A percentile compares a stretch with the other conserved stretches of the same genome.
Evolutionary conservation across 495 filamentous ascomycete genomes (phyloP).

Genomic region (Thermochaetoides thermophila): DNA sequence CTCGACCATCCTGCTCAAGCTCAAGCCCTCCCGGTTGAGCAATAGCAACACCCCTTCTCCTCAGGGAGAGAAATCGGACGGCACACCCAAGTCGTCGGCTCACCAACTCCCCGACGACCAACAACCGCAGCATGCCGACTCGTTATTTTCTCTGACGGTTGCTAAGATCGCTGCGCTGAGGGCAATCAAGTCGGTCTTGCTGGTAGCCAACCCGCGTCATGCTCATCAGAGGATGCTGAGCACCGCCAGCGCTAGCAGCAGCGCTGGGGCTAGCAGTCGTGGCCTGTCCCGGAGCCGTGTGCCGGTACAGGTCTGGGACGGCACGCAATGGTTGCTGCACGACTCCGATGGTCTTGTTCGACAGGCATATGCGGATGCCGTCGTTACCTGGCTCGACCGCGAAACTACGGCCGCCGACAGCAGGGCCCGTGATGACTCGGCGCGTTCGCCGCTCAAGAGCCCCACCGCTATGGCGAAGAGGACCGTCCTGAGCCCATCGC

Average conservation of each 20-base stretch:
- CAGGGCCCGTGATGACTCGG: slow-evolving; percentile 40
- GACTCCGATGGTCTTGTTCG: slow-evolving; percentile 64
- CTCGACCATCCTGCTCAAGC: slow-evolving; percentile 53
- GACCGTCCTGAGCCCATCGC: slow-evolving; percentile 53
- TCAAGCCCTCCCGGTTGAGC: slow-evolving; percentile 49
- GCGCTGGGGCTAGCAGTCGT: slow-evolving; percentile 31
- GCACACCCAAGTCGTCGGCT: slow-evolving; percentile 12
- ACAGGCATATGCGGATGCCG: slow-evolving; percentile 67
- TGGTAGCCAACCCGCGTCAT: slow-evolving; percentile 59
- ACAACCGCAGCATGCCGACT: slow-evolving; percentile 32
- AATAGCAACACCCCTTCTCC: slow-evolving; percentile 25
- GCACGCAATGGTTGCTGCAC: slow-evolving; percentile 74
- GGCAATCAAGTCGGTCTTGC: slow-evolving; percentile 63
- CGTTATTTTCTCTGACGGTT: slow-evolving; percentile 57
- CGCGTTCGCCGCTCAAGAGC: slow-evolving; percentile 22
- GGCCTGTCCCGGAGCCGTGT: slow-evolving; percentile 58
- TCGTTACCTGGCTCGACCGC: slow-evolving; percentile 64
- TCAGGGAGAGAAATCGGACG: slow-evolving; percentile 25
- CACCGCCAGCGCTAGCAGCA: too few relatives aligned
- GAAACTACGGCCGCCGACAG: slow-evolving; percentile 61
- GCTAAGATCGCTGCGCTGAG: slow-evolving; percentile 65
- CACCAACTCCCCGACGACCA: slow-evolving; percentile 21
- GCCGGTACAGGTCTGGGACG: slow-evolving; percentile 71
- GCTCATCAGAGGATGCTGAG: too few relatives aligned
- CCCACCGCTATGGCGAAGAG: slow-evolving; percentile 38